A percentile compares a stretch with the other conserved stretches of the same genome.
Evolutionary conservation across 2,329 filamentous ascomycete genomes (phyloP).

Genomic region (Rutstroemia sp.): DNA sequence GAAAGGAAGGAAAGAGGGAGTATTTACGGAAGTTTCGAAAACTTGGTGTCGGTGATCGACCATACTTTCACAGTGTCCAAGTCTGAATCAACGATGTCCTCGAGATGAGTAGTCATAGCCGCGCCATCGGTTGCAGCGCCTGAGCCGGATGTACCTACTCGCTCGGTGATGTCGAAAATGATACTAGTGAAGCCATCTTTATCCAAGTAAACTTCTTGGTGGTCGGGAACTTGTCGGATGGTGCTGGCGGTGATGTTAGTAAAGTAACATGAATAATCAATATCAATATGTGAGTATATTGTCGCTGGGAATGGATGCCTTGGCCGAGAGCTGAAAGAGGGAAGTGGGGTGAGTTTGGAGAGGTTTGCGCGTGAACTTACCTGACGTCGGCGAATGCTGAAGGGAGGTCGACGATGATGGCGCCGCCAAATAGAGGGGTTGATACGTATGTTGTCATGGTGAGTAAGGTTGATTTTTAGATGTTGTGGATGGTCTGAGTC

Average conservation of each 20-base stretch:
- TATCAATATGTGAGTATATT: too few species aligned
- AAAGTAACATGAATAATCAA: too few species aligned
- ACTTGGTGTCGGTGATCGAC: constrained; percentile 54
- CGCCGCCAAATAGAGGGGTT: constrained; percentile 64
- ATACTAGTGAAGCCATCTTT: constrained; percentile 75
- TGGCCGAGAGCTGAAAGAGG: too few species aligned
- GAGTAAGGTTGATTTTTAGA: neutral
- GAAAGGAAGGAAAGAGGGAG: neutral
- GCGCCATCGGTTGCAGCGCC: constrained; percentile 58
- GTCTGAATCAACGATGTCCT: constrained; percentile 61
- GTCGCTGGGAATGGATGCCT: too few species aligned
- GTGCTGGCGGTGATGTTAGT: constrained; percentile 40
- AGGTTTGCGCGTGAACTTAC: constrained; percentile 35
- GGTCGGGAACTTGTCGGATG: constrained; percentile 70
- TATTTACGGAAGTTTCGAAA: constrained; percentile 40
- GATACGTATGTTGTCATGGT: constrained; percentile 5
- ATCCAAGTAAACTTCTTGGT: constrained; percentile 91
- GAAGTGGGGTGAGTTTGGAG: constrained; percentile 1
- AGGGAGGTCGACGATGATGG: constrained; percentile 62
- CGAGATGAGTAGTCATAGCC: constrained; percentile 61
- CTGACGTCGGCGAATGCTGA: constrained; percentile 65
- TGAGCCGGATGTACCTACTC: constrained; percentile 51
- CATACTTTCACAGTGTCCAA: constrained; percentile 58
- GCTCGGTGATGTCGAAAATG: constrained; percentile 85
- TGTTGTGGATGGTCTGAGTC: neutral